A percentile compares a stretch with the other conserved stretches of the same genome.
Evolutionary conservation across 108 stramenopile species (phyloP).

Genomic region (Nannochloropsis oceanica): DNA sequence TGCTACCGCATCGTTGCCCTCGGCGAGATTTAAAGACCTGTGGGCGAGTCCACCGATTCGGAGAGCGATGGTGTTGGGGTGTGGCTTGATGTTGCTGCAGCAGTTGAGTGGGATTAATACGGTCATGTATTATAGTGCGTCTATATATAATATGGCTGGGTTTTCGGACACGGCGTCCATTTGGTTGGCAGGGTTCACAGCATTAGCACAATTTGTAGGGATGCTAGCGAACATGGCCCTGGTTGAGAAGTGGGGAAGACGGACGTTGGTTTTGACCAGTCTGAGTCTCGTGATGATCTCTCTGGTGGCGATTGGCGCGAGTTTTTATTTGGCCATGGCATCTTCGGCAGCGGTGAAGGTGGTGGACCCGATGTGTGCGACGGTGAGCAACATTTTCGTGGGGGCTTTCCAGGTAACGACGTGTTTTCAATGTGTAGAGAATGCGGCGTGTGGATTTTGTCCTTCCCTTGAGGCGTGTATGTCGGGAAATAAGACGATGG

Average conservation of each 20-base stretch:
- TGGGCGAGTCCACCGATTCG: conserved; percentile 21
- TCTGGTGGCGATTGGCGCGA: conserved; percentile 45
- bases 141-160: conserved; percentile 46
- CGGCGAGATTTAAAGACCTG: not conserved
- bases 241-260: conserved; percentile 55
- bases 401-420: conserved; percentile 38
- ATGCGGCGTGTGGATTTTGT: conserved; percentile 51
- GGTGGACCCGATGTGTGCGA: conserved; percentile 22
- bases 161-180: conserved; percentile 42
- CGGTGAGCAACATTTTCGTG: conserved; percentile 39
- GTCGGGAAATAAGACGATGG: conserved; percentile 12
- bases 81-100: conserved; percentile 64
- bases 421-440: conserved; percentile 52
- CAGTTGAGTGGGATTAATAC: conserved; percentile 77
- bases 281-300: conserved; percentile 28
- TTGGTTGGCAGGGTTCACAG: conserved; percentile 51
- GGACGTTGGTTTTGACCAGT: conserved; percentile 44
- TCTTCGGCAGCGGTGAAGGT: not conserved
- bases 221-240: conserved; percentile 48
- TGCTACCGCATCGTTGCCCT: not conserved
- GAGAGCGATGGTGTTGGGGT: conserved; percentile 54
- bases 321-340: conserved; percentile 48
- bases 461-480: conserved; percentile 31
- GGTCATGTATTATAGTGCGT: conserved; percentile 50
- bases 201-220: conserved; percentile 58